phyloP scores from a whole-genome alignment of 73 alveolate species.

The Stentor roeselii region DNA sequence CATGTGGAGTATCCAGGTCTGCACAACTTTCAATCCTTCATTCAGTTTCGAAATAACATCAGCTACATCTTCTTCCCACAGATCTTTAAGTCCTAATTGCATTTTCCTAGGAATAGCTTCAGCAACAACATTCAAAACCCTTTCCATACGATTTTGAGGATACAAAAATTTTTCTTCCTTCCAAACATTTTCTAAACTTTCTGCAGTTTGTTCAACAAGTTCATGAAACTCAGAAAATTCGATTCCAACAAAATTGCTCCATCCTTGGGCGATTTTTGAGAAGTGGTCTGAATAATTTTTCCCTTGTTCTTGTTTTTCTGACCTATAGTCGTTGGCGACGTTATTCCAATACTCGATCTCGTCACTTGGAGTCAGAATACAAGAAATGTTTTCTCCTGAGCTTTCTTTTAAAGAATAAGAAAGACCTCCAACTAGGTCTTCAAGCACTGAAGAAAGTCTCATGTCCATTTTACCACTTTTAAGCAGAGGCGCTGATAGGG shows the following conservation, averaged over 20 bases:
- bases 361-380: conserved; percentile 63
- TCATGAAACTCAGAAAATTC: conserved; percentile 48
- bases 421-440: background rate
- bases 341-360: conserved; percentile 69
- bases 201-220: conserved; percentile 43
- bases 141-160: conserved; percentile 62
- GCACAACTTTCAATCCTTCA: conserved; percentile 58
- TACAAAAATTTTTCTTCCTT: conserved; percentile 46
- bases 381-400: conserved; percentile 2
- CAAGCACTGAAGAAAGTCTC: background rate
- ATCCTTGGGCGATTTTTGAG: conserved; percentile 36
- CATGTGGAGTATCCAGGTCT: conserved; percentile 53
- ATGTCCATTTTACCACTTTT: background rate
- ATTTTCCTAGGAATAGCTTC: conserved; percentile 49
- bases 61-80: conserved; percentile 54
- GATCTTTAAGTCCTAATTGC: conserved; percentile 48
- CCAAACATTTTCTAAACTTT: conserved; percentile 63
- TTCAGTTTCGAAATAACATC: conserved; percentile 59
- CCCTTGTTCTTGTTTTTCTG: conserved; percentile 46
- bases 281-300: conserved; percentile 46
- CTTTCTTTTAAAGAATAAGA: conserved; percentile 1
- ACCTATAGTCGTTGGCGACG: conserved; percentile 40
- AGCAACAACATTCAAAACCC: conserved; percentile 49
- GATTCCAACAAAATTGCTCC: conserved; percentile 43
- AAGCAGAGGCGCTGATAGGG: background rate